A percentile compares a stretch with the other conserved stretches of the same genome.
Evolutionary conservation across 768 basidiomycete genomes (phyloP).

Genomic region (Suillus occidentalis): DNA sequence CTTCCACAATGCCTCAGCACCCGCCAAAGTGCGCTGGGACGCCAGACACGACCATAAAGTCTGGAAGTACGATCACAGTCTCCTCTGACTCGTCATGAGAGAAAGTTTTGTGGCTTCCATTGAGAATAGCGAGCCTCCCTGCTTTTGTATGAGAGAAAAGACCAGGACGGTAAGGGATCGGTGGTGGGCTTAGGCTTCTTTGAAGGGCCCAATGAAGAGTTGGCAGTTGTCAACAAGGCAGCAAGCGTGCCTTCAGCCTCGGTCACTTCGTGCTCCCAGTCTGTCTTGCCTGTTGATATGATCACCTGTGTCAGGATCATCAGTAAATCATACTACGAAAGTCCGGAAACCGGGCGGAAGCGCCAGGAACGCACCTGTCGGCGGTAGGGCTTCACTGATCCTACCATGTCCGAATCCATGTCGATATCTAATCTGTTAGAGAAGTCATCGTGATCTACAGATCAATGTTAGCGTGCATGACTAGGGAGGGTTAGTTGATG

Average conservation of each 20-base stretch:
- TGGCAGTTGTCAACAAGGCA: constrained; percentile 41
- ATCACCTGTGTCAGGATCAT: constrained; percentile 53
- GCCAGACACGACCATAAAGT: constrained; percentile 81
- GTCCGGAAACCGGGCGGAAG: neutral
- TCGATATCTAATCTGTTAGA: constrained; percentile 76
- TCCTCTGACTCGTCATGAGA: constrained; percentile 58
- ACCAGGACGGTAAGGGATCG: constrained; percentile 39
- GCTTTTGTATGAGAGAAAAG: constrained; percentile 59
- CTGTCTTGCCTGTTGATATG: constrained; percentile 85
- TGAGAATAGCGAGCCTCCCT: constrained; percentile 67
- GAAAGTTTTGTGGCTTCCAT: constrained; percentile 78
- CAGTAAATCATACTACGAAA: constrained; percentile 3
- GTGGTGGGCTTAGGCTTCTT: constrained; percentile 13
- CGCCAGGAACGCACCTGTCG: constrained; percentile 57
- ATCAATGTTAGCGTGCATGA: constrained; percentile 20
- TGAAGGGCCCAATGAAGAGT: constrained; percentile 10
- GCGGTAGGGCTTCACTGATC: constrained; percentile 79
- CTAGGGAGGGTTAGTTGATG: constrained; percentile 26
- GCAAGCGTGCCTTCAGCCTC: constrained; percentile 72
- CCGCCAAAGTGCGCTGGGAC: constrained; percentile 61
- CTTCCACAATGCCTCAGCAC: constrained; percentile 71
- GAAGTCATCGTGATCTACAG: constrained; percentile 70
- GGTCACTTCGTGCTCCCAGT: constrained; percentile 85
- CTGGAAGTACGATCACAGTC: constrained; percentile 88
- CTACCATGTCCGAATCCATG: constrained; percentile 79